phyloP scores from a whole-genome alignment of 306 rosid species.

The Cicer pinnatifidum region DNA sequence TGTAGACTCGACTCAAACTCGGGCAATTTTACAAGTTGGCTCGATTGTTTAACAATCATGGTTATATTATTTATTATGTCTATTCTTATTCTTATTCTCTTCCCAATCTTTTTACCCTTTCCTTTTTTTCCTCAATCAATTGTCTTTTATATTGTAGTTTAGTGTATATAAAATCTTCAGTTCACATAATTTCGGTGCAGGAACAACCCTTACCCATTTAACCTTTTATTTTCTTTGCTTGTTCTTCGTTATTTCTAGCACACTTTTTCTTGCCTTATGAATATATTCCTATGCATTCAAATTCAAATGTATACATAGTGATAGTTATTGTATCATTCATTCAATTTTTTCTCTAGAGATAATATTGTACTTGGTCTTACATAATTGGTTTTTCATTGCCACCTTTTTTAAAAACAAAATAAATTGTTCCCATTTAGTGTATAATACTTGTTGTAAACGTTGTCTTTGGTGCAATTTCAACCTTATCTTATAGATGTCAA shows the following conservation, averaged over 20 bases:
- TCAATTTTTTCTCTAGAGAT: not conserved
- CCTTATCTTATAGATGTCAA: no score
- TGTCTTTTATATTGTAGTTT: slow-evolving; percentile 55
- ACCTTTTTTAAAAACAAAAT: no score
- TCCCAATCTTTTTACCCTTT: slow-evolving; percentile 16
- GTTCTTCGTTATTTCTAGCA: slow-evolving; percentile 8
- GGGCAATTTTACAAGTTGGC: not conserved
- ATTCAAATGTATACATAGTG: slow-evolving; percentile 36
- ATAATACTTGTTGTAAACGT: no score
- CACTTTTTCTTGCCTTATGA: not conserved
- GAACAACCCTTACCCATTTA: slow-evolving; percentile 14
- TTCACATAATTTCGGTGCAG: slow-evolving; percentile 24
- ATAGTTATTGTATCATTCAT: slow-evolving; percentile 15
- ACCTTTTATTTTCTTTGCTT: slow-evolving; percentile 1
- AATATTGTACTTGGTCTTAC: no score
- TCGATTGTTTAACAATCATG: not conserved
- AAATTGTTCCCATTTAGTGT: no score
- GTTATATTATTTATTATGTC: slow-evolving; percentile 4
- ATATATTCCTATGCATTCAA: slow-evolving; percentile 17
- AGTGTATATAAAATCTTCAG: slow-evolving; percentile 71
- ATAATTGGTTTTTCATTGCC: no score
- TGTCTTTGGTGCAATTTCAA: no score
- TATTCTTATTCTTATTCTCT: slow-evolving; percentile 38
- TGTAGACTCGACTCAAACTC: not conserved
- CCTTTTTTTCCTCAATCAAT: slow-evolving; percentile 20